These are phyloP conservation scores for Diaporthe humulicola DNA, from an alignment of 2,329 filamentous ascomycete species.

Conservation along the genomic window DNA sequence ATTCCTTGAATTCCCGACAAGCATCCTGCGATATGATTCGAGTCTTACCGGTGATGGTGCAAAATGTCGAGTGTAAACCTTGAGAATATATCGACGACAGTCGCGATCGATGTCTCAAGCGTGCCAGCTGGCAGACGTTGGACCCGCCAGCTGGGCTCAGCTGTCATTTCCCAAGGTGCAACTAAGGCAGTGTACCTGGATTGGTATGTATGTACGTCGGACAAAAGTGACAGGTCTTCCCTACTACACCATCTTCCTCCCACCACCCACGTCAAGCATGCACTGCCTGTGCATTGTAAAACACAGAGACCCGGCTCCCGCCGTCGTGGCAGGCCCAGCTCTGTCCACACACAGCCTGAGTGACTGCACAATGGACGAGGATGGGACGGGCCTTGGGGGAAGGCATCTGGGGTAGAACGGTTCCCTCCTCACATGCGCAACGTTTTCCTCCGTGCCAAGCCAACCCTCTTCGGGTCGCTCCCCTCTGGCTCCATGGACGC, in stretches of 20 bases:
- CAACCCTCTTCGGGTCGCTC: constrained; percentile 31
- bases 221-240: neutral
- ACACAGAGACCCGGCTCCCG: constrained; percentile 13
- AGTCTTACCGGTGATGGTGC: neutral
- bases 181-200: neutral
- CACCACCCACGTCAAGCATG: constrained; percentile 2
- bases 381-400: neutral
- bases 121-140: neutral
- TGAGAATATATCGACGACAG: too few species aligned
- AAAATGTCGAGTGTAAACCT: neutral
- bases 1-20: neutral
- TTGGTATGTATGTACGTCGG: too few species aligned
- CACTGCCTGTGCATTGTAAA: neutral
- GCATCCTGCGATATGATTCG: neutral
- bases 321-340: neutral
- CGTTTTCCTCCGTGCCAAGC: constrained; percentile 35
- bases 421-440: constrained; percentile 18
- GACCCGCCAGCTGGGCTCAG: neutral
- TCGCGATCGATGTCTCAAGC: neutral
- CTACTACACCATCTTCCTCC: neutral
- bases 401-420: constrained; percentile 20
- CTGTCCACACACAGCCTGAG: constrained; percentile 4
- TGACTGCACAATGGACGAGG: neutral
- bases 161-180: neutral
- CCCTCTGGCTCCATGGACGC: constrained; percentile 24